These are phyloP conservation scores for Wickerhamiella qilinensis DNA, from an alignment of 805 yeast species.

Conservation along the genomic window DNA sequence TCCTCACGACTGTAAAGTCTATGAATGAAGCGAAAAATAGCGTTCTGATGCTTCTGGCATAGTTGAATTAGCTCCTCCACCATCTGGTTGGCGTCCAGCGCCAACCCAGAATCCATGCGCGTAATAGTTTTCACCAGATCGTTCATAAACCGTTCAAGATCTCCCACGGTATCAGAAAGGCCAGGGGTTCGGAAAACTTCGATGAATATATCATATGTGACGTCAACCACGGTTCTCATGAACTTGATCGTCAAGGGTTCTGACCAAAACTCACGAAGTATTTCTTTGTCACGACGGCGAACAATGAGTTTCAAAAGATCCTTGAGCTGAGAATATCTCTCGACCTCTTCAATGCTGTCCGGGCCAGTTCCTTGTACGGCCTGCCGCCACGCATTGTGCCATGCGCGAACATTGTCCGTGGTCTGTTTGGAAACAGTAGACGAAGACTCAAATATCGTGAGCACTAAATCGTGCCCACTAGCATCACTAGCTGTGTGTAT, in stretches of 20 bases:
- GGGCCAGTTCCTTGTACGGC: slow-evolving; percentile 15
- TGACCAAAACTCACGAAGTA: slow-evolving; percentile 64
- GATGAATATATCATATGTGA: slow-evolving; percentile 62
- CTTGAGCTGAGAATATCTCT: slow-evolving; percentile 36
- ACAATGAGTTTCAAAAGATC: slow-evolving; percentile 47
- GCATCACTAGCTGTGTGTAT: slow-evolving; percentile 17
- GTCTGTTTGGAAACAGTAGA: slow-evolving; percentile 8
- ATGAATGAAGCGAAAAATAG: slow-evolving; percentile 61
- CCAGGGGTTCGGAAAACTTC: slow-evolving; percentile 50
- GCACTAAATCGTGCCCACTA: slow-evolving; percentile 11
- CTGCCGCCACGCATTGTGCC: slow-evolving; percentile 23
- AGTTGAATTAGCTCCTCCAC: slow-evolving; percentile 51
- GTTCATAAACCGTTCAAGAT: slow-evolving; percentile 46
- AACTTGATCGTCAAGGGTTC: slow-evolving; percentile 70
- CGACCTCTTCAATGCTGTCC: slow-evolving; percentile 21
- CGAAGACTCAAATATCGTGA: slow-evolving; percentile 8
- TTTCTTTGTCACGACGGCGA: slow-evolving; percentile 58
- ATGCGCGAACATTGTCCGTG: slow-evolving; percentile 13
- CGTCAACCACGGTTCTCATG: slow-evolving; percentile 52
- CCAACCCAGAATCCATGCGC: slow-evolving; percentile 31
- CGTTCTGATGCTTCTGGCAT: slow-evolving; percentile 54
- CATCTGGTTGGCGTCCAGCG: slow-evolving; percentile 40
- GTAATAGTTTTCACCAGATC: slow-evolving; percentile 50
- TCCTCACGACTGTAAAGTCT: slow-evolving; percentile 69
- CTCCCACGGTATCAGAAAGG: slow-evolving; percentile 46